Evolutionary conservation across 1,284 basidiomycete genomes (phyloP), one percentile per base, ranked within the genome.

Genomic region (Ceratobasidium sp.): DNA sequence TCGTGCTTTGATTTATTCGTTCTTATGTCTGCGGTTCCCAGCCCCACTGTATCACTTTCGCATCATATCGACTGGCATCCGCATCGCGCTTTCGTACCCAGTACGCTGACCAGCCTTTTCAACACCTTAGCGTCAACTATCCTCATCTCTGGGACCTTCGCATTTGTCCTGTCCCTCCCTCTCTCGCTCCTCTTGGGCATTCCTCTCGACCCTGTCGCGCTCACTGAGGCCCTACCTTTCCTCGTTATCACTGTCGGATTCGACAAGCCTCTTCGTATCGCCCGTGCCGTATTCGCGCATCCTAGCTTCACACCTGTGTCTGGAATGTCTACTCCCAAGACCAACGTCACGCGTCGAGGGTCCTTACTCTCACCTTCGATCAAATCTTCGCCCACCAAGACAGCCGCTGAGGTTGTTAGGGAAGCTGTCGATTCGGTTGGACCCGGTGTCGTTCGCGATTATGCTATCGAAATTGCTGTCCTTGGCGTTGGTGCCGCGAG

Each of bases 231-330:
- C 0, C 87, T 99, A 1, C 97, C 97, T 0, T 99, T 99, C 90
- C 87, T 99, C 48, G 97, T 99, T 54, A 98, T 98, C 83, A 97
- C 95, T 0, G 92, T 99, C 74, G 97, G 97, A 15, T 99, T 99
- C 81, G 97, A 99, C 84, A 99, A 99, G 84, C 97, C 97, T 0
- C 92, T 97, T 75, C 89, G 95, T 14, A 90, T 99, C 50, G 96
- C 96, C 0, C 89, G 93, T 33, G 94, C 96, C 14, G 93, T 99
- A 45, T 95, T 99, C 83, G 88, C 90, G 24, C 94, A 97, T 79
- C 93, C 95, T 2, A 95, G 77, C 88, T 91, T 73, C 83, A 87
- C 51, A 83, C 87, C 89, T 0, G 84, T 86, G 63, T 47, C 78
- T 50, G 59, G 57, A 5, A 54, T 48, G 19, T 22, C 62, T 8